Percentiles rank a stretch among this genome's conserved stretches.
phyloP scores from a whole-genome alignment of 108 stramenopile species.

The Nannochloropsis oceanica region DNA sequence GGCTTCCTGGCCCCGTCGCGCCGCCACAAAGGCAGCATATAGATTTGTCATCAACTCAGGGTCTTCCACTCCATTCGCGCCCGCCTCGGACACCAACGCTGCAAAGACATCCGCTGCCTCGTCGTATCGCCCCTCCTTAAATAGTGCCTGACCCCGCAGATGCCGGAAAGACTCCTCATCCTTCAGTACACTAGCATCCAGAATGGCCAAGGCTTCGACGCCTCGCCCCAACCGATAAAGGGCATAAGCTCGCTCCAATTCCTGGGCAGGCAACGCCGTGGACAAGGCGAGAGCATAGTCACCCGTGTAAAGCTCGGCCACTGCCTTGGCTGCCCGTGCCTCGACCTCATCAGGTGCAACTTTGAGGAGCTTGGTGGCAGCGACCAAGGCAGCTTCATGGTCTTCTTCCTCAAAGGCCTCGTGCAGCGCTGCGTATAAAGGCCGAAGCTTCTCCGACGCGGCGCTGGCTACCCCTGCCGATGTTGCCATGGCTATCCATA shows the following conservation, averaged over 20 bases:
- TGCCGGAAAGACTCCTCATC: background rate
- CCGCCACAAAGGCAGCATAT: constrained; percentile 4
- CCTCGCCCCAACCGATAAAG: constrained; percentile 6
- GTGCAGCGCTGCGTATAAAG: background rate
- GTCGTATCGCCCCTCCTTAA: background rate
- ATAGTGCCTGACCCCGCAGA: constrained; percentile 14
- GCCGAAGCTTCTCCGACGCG: background rate
- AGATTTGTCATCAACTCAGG: background rate
- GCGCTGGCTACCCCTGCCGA: background rate
- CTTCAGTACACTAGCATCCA: background rate
- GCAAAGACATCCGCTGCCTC: constrained; percentile 1
- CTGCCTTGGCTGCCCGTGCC: background rate
- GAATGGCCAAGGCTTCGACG: constrained; percentile 7
- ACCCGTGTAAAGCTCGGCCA: background rate
- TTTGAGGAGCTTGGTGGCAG: background rate
- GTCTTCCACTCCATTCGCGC: background rate
- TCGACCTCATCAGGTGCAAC: background rate
- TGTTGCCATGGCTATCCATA: too few species aligned
- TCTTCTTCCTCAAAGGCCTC: background rate
- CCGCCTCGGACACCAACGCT: background rate
- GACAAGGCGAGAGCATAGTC: background rate
- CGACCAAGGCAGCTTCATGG: background rate
- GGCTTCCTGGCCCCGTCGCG: constrained; percentile 2
- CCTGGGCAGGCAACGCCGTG: background rate
- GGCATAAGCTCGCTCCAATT: constrained; percentile 23